These are phyloP conservation scores for Fusarium liriodendri DNA, from an alignment of 2,329 filamentous ascomycete genomes.

Conservation along the genomic window DNA sequence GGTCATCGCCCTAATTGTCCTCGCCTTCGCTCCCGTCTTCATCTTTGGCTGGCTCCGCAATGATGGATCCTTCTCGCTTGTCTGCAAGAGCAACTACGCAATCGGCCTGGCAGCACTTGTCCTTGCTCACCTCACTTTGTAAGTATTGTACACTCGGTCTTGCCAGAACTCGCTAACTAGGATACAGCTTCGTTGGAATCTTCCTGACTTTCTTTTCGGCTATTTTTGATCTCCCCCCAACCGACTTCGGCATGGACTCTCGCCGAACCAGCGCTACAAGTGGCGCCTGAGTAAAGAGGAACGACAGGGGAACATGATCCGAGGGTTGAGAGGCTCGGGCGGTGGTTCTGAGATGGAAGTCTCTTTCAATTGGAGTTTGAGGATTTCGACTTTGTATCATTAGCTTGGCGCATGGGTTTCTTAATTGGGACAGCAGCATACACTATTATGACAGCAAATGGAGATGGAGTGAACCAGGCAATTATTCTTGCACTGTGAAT, in stretches of 20 bases:
- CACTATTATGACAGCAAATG: conserved; percentile 14
- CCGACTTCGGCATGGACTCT: neutral
- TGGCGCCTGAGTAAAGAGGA: neutral
- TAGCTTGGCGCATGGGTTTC: conserved; percentile 9
- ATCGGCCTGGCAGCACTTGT: conserved; percentile 14
- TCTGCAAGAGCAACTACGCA: neutral
- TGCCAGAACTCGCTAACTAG: conserved; percentile 17
- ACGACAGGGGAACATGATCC: neutral
- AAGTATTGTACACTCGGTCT: conserved; percentile 8
- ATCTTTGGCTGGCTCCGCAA: conserved; percentile 7
- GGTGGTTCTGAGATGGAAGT: neutral
- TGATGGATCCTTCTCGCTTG: conserved; percentile 1
- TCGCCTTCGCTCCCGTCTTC: conserved; percentile 27
- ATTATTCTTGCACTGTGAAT: neutral
- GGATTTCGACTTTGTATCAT: conserved; percentile 6
- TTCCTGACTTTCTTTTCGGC: conserved; percentile 32
- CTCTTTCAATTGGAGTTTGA: neutral
- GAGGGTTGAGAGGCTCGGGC: neutral
- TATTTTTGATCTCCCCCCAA: conserved; percentile 28
- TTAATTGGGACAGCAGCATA: conserved; percentile 2
- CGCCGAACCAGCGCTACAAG: conserved; percentile 1
- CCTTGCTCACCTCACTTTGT: conserved; percentile 41
- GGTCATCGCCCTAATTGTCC: conserved; percentile 36
- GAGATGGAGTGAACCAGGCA: conserved; percentile 4
- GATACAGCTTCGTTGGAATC: conserved; percentile 33